Conservation (phyloP, 2,329 filamentous ascomycete species). For the Ramichloridium luteum region DNA sequence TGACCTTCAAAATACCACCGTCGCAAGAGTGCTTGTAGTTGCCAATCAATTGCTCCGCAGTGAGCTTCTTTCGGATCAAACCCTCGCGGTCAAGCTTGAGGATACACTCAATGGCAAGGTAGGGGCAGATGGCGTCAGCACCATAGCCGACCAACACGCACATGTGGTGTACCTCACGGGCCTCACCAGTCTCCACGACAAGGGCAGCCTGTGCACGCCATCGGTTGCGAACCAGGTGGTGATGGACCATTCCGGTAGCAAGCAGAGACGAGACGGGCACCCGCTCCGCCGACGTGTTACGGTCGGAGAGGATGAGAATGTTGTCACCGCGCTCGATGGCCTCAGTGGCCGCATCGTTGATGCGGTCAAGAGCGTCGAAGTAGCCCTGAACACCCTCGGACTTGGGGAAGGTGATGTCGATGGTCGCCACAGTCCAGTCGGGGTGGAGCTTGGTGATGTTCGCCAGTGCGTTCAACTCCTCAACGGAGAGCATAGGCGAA, state of each 20-base stretch:
- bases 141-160: constrained; percentile 95
- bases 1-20: constrained; percentile 93
- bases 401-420: constrained; percentile 91
- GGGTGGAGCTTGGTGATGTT: constrained; percentile 61
- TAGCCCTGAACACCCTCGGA: constrained; percentile 71
- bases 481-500: constrained; percentile 77
- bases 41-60: constrained; percentile 68
- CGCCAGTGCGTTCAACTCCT: constrained; percentile 79
- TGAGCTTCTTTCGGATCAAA: constrained; percentile 79
- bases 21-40: constrained; percentile 98
- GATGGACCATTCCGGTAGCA: constrained; percentile 86
- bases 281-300: constrained; percentile 68
- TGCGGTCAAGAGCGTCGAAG: constrained; percentile 72
- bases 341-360: constrained; percentile 72
- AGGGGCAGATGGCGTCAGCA: constrained; percentile 87
- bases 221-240: constrained; percentile 89
- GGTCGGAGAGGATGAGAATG: constrained; percentile 80
- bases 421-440: constrained; percentile 76
- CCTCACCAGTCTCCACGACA: constrained; percentile 84
- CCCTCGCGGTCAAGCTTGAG: constrained; percentile 91
- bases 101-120: constrained; percentile 91
- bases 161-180: constrained; percentile 96
- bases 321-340: constrained; percentile 75
- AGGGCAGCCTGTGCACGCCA: constrained; percentile 83
- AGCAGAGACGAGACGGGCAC: constrained; percentile 77